phyloP scores from a whole-genome alignment of 306 rosid species.

The Glycine latifolia region DNA sequence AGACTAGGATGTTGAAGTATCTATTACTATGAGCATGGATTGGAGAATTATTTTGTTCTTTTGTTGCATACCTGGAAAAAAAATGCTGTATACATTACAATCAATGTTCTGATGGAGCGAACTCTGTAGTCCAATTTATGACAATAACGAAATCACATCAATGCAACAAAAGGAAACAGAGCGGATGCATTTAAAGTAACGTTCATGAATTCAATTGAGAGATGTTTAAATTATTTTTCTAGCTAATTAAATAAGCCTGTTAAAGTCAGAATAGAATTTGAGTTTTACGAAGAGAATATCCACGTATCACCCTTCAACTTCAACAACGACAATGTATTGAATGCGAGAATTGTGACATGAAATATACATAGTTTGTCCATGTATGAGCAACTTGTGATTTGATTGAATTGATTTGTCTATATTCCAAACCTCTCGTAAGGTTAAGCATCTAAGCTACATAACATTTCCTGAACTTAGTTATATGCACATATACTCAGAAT shows the following conservation, averaged over 20 bases:
- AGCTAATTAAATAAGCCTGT: background rate
- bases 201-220: slow-evolving; percentile 31
- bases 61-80: slow-evolving; percentile 53
- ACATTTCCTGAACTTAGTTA: background rate
- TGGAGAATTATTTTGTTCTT: slow-evolving; percentile 67
- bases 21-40: slow-evolving; percentile 58
- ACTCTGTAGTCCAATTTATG: slow-evolving; percentile 45
- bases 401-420: background rate
- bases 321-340: background rate
- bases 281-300: slow-evolving; percentile 23
- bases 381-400: too few relatives aligned
- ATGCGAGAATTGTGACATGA: background rate
- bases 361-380: background rate
- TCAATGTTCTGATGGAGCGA: slow-evolving; percentile 46
- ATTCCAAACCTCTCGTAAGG: background rate
- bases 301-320: background rate
- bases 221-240: background rate
- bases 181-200: slow-evolving; percentile 45
- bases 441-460: background rate
- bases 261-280: slow-evolving; percentile 15
- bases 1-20: slow-evolving; percentile 71
- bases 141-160: slow-evolving; percentile 52
- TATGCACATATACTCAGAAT: background rate
- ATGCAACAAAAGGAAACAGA: slow-evolving; percentile 43
- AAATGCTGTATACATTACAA: slow-evolving; percentile 28